Evolutionary conservation across 345 rosid species (phyloP).

Genomic region (Salix arbutifolia): DNA sequence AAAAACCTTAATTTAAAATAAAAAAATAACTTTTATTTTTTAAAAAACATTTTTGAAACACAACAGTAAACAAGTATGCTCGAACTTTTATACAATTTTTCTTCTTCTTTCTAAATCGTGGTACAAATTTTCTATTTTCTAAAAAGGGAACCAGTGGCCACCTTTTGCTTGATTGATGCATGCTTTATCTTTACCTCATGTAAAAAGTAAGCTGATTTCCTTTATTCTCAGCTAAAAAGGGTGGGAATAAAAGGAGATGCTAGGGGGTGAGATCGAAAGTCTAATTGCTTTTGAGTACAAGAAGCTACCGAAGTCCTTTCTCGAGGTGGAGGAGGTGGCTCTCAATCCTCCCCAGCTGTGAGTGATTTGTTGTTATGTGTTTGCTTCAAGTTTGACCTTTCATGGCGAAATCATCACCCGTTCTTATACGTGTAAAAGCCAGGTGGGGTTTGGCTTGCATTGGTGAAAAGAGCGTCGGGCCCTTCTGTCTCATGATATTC

Average conservation of each 20-base stretch:
- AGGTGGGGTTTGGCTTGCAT: conserved; percentile 63
- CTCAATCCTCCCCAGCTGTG: conserved; percentile 38
- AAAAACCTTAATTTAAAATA: too few relatives aligned
- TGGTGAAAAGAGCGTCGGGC: conserved; percentile 48
- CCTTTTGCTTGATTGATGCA: conserved; percentile 47
- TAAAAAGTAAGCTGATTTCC: conserved; percentile 35
- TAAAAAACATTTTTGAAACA: too few relatives aligned
- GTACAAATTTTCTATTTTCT: conserved; percentile 24
- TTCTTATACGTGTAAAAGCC: conserved; percentile 24
- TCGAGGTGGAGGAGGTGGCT: conserved; percentile 14
- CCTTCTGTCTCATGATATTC: conserved; percentile 55
- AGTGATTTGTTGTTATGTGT: conserved; percentile 41
- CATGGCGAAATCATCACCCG: conserved; percentile 32
- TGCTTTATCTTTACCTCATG: conserved; percentile 19
- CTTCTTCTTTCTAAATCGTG: not conserved
- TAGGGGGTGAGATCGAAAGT: conserved; percentile 28
- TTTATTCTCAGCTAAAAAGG: conserved; percentile 30
- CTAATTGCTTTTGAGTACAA: conserved; percentile 64
- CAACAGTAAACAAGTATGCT: not conserved
- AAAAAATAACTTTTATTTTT: too few relatives aligned
- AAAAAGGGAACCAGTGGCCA: conserved; percentile 25
- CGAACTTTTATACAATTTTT: not conserved
- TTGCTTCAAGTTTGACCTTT: conserved; percentile 70
- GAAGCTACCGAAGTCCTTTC: conserved; percentile 58
- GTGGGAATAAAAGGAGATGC: not conserved